Evolutionary conservation across 768 basidiomycete genomes (phyloP).

Genomic region (Naematelia encephala): DNA sequence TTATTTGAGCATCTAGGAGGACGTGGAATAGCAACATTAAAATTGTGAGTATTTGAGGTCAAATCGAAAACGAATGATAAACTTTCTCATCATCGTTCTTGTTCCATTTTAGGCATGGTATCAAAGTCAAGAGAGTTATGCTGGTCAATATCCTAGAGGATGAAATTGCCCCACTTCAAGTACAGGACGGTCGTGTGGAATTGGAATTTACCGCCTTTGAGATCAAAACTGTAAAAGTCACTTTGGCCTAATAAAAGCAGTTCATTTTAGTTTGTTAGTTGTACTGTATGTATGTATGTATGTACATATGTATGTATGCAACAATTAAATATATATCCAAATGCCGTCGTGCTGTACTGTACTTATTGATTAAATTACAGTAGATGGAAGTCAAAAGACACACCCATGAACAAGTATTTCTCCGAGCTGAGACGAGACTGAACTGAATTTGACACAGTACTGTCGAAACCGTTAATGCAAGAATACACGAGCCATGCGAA

Average conservation of each 20-base stretch:
- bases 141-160: constrained; percentile 82
- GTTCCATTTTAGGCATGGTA: constrained; percentile 12
- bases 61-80: background rate
- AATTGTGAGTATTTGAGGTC: constrained; percentile 49
- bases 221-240: constrained; percentile 54
- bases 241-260: background rate
- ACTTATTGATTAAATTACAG: no score
- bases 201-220: constrained; percentile 77
- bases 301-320: no score
- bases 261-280: no score
- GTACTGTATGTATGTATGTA: no score
- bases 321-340: no score
- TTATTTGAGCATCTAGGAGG: constrained; percentile 90
- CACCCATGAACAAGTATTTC: no score
- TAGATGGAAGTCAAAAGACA: no score
- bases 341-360: no score
- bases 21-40: constrained; percentile 64
- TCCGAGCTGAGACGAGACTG: no score
- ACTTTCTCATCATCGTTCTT: background rate
- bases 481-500: background rate
- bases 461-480: no score
- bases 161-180: constrained; percentile 37
- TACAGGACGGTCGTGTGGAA: background rate
- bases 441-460: no score
- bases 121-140: constrained; percentile 53